Evolutionary conservation across 2,329 filamentous ascomycete species (phyloP), one percentile per base, ranked within the genome.

Genomic region (Talaromyces atroroseus): DNA sequence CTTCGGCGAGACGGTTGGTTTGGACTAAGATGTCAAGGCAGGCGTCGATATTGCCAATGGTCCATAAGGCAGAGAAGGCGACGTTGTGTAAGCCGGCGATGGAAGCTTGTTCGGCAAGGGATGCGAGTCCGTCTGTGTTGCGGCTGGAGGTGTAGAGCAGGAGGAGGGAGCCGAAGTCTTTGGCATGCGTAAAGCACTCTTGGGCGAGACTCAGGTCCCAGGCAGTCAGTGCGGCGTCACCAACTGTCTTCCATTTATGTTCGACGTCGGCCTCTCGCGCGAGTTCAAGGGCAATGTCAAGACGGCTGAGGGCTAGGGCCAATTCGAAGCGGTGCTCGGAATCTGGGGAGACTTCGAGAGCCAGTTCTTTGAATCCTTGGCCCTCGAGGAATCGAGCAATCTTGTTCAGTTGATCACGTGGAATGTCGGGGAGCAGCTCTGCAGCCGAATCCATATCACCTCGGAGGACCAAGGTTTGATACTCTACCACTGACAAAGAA

Each of bases 211-310:
- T 80, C 34, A 99, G 81, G 66, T 99, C 87, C 94, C 92, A 99
- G 1, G 79, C 87, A 10, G 85, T 77, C 42, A 99, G 82, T 1
- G 94, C 94, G 1, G 92, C 89, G 65, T 99, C 94, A 59, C 94
- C 94, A 4, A 99, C 90, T 3, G 85, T 92, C 81, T 97, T 97
- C 94, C 94, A 99, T 76, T 96, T 96, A 76, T 97, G 92, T 71
- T 97, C 94, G 1, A 86, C 89, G 61, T 96, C 88, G 11, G 90
- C 88, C 70, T 88, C 81, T 42, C 86, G 82, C 6, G 94, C 92
- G 51, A 97, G 84, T 59, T 91, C 86, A 2, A 96, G 81, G 0
- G 92, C 92, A 66, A 92, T 89, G 42, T 92, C 83, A 14, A 97
- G 83, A 61, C 94, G 88, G 65, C 87, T 90, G 45, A 99, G 80